Evolutionary conservation across 805 yeast genomes (phyloP).

Genomic region (Cyberlindnera sargentensis): DNA sequence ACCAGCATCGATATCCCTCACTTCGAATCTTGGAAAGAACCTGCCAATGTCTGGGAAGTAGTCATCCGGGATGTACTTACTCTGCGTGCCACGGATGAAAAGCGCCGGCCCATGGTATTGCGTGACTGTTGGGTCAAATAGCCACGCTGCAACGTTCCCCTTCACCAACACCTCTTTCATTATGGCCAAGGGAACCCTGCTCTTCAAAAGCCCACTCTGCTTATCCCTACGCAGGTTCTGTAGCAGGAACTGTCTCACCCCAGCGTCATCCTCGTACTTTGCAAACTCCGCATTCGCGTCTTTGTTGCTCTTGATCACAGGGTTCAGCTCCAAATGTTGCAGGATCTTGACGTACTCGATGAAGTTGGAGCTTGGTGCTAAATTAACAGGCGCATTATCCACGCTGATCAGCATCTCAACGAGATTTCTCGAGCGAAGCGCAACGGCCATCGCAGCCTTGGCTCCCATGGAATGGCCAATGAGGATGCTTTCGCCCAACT

Average conservation of each 20-base stretch:
- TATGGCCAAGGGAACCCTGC: slow-evolving; percentile 60
- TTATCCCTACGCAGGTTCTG: slow-evolving; percentile 53
- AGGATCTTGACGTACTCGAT: slow-evolving; percentile 60
- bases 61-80: slow-evolving; percentile 80
- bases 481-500: slow-evolving; percentile 43
- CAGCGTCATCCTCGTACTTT: slow-evolving; percentile 50
- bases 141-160: slow-evolving; percentile 71
- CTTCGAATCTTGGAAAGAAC: slow-evolving; percentile 72
- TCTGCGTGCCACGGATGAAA: slow-evolving; percentile 72
- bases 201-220: slow-evolving; percentile 25
- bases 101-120: slow-evolving; percentile 68
- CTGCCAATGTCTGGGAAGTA: slow-evolving; percentile 62
- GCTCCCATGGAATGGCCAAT: slow-evolving; percentile 93
- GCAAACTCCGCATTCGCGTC: slow-evolving; percentile 64
- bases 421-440: slow-evolving; percentile 57
- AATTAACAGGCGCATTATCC: slow-evolving; percentile 83
- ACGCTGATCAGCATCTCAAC: slow-evolving; percentile 64
- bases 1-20: slow-evolving; percentile 73
- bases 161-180: slow-evolving; percentile 58
- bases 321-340: slow-evolving; percentile 45
- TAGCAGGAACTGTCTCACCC: slow-evolving; percentile 70
- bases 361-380: slow-evolving; percentile 52
- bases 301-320: slow-evolving; percentile 39
- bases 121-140: slow-evolving; percentile 46
- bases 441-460: slow-evolving; percentile 83